Conservation (phyloP, 2,329 filamentous ascomycete genomes). For the Aspergillus intermedius region DNA sequence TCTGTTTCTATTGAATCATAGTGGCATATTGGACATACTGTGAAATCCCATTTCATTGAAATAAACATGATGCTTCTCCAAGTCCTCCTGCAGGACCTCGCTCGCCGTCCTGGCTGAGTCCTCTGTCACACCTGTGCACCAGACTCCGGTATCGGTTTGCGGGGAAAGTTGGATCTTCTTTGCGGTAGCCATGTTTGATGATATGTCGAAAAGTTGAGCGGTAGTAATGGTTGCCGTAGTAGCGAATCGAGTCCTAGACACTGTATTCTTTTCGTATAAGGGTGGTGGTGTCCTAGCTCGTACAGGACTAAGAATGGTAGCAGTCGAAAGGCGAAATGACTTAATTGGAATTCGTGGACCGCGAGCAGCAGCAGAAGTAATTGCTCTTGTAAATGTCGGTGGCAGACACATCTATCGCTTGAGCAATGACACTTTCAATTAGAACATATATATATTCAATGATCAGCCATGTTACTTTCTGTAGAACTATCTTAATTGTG, state of each 20-base stretch:
- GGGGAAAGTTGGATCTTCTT: constrained; percentile 40
- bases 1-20: not conserved
- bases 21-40: constrained; percentile 31
- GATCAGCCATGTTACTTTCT: too few species aligned
- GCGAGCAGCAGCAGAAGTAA: not conserved
- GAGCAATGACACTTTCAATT: not conserved
- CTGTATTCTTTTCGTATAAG: not conserved
- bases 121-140: constrained; percentile 42
- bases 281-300: not conserved
- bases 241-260: not conserved
- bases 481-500: too few species aligned
- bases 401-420: not conserved
- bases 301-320: not conserved
- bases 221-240: not conserved
- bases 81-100: constrained; percentile 67
- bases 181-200: constrained; percentile 43
- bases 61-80: constrained; percentile 68
- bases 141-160: constrained; percentile 40
- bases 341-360: not conserved
- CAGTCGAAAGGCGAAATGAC: not conserved
- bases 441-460: not conserved
- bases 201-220: not conserved
- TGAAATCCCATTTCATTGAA: constrained; percentile 73
- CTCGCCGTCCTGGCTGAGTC: constrained; percentile 58
- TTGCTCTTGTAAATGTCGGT: not conserved